phyloP scores from a whole-genome alignment of 2,329 filamentous ascomycete genomes.

The Pseudodiploospora longispora region DNA sequence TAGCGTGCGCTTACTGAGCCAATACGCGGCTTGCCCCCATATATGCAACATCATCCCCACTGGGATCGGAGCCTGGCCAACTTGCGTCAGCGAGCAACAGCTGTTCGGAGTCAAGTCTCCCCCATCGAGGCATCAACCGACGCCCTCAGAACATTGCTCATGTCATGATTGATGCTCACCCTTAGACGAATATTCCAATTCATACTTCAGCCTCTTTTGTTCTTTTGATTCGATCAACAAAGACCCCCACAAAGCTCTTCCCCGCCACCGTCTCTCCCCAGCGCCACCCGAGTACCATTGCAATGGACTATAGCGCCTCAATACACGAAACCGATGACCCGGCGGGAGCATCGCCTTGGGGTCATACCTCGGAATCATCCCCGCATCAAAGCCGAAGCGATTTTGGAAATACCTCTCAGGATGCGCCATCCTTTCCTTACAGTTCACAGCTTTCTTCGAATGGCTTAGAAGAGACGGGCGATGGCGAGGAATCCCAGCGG shows the following conservation, averaged over 20 bases:
- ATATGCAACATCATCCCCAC: slow-evolving; percentile 6
- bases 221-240: not conserved
- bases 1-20: slow-evolving; percentile 14
- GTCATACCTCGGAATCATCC: slow-evolving; percentile 42
- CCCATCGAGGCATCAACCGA: too few relatives aligned
- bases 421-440: slow-evolving; percentile 35
- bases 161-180: slow-evolving; percentile 7
- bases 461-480: slow-evolving; percentile 30
- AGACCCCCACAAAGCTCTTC: slow-evolving; percentile 12
- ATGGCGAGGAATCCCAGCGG: slow-evolving; percentile 34
- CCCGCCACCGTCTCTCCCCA: slow-evolving; percentile 10
- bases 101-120: not conserved
- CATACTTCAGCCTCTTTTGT: not conserved
- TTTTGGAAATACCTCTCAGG: slow-evolving; percentile 34
- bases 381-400: slow-evolving; percentile 37
- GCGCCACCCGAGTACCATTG: slow-evolving; percentile 7
- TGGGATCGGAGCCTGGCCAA: slow-evolving; percentile 15
- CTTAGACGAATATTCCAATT: not conserved
- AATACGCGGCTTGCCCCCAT: slow-evolving; percentile 6
- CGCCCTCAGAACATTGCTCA: not conserved
- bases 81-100: slow-evolving; percentile 20
- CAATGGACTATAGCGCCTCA: slow-evolving; percentile 52
- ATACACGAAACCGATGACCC: slow-evolving; percentile 48
- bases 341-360: slow-evolving; percentile 47
- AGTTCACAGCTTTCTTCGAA: slow-evolving; percentile 32